Base-by-base conservation (phyloP, 2,329 filamentous ascomycete species). In the Chaetomium strumarium region DNA sequence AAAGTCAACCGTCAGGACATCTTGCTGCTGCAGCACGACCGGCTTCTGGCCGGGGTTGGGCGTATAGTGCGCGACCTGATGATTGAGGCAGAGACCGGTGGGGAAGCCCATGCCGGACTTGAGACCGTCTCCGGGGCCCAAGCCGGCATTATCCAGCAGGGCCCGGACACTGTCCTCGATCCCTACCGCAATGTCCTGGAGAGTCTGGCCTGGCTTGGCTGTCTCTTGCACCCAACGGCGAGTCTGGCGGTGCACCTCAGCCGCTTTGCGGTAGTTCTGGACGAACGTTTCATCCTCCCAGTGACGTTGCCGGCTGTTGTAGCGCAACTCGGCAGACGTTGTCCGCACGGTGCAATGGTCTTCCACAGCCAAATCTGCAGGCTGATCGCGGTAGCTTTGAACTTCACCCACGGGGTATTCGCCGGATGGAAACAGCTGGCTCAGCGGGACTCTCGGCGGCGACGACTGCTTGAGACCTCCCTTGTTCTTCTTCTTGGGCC, bases 1-100 rank as follows among this genome's bases (percentile, higher is more conserved):
- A 63, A 90, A 88, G 64, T 92, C 88, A 8, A 91, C 83, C 68
- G 89, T 91, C 78, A 92, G 79, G 34, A 95, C 87, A 64, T 95
- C 88, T 55, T 81, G 78, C 55, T 84, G 68, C 64, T 86, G 74
- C 53, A 93, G 73, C 37, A 90, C 70, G 61, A 86, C 79, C 17
- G 40, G 40, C 67, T 90, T 88, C 71, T 93, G 92, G 49, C 88
- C 88, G 2, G 86, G 84, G 68, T 92, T 93, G 5, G 88, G 88
- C 13, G 84, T 89, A 70, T 86, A 93, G 71, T 92, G 88, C 8
- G 88, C 88, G 2, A 87, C 87, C 62, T 86, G 86, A 69, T 91
- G 82, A 70, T 93, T 90, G 63, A 92, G 78, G 68, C 86, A 90
- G 52, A 92, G 72, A 51, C 88, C 88, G 4, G 86, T 90, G 5